Evolutionary conservation across 2,329 filamentous ascomycete genomes (phyloP).

Genomic region (Phyllosticta ampelicida): DNA sequence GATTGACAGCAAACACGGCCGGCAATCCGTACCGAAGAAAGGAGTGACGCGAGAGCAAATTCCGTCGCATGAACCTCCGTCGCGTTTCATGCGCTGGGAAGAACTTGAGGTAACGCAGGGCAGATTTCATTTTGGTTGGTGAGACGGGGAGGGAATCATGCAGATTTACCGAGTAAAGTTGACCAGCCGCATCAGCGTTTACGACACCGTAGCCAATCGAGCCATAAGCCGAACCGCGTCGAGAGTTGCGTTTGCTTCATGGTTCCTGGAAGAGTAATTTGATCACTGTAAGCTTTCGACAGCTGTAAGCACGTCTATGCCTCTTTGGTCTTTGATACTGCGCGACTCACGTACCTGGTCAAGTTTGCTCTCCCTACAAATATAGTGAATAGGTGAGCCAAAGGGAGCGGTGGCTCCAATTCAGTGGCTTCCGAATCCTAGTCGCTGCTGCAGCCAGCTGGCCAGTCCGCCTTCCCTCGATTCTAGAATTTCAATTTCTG

Average conservation of each 20-base stretch:
- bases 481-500: constrained; percentile 65
- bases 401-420: neutral
- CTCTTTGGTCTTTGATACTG: neutral
- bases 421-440: neutral
- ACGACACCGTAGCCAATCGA: neutral
- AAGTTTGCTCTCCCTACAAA: neutral
- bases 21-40: neutral
- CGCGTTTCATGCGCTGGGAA: neutral
- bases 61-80: neutral
- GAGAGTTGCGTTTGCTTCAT: neutral
- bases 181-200: neutral
- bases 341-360: neutral
- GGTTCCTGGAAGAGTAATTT: neutral
- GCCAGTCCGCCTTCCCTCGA: constrained; percentile 22
- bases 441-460: constrained; percentile 15
- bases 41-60: neutral
- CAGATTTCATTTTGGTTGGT: neutral
- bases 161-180: neutral
- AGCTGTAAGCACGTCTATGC: neutral
- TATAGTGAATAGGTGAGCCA: neutral
- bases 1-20: neutral
- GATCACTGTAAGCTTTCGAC: neutral
- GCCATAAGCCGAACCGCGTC: neutral
- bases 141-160: neutral
- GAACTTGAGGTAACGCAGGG: neutral